These are phyloP conservation scores for Mortierella sp. DNA, from an alignment of 371 early-diverging fungal genomes.

Conservation along the genomic window DNA sequence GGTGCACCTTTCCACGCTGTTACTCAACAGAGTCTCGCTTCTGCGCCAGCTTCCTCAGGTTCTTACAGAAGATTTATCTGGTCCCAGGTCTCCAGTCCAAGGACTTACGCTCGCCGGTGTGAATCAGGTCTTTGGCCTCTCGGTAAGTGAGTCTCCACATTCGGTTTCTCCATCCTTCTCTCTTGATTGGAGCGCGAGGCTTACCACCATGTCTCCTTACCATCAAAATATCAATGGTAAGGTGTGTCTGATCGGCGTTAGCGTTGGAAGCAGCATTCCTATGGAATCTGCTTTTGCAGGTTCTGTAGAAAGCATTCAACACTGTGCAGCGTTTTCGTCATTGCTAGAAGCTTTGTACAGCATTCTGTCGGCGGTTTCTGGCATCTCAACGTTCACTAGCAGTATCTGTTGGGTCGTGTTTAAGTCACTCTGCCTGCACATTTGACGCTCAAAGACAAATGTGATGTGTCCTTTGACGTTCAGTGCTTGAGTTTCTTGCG, in stretches of 20 bases:
- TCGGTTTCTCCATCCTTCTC: conserved; percentile 28
- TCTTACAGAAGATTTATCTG: background rate
- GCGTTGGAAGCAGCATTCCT: conserved; percentile 29
- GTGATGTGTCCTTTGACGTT: conserved; percentile 49
- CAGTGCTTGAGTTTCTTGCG: conserved; percentile 33
- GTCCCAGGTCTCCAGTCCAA: conserved; percentile 22
- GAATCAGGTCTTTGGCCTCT: conserved; percentile 29
- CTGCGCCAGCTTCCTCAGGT: no score
- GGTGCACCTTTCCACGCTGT: no score
- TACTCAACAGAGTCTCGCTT: no score
- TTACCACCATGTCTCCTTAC: conserved; percentile 39
- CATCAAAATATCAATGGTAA: conserved; percentile 29
- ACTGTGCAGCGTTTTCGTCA: conserved; percentile 37
- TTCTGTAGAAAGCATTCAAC: conserved; percentile 28
- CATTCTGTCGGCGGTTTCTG: conserved; percentile 30
- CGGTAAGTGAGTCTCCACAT: conserved; percentile 35
- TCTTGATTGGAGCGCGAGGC: conserved; percentile 35
- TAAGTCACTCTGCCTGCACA: conserved; percentile 35
- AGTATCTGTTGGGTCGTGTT: conserved; percentile 35
- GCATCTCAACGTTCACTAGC: conserved; percentile 31
- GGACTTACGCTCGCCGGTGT: conserved; percentile 12
- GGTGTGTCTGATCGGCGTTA: conserved; percentile 31
- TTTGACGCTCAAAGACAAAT: conserved; percentile 33
- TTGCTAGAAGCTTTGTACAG: conserved; percentile 42
- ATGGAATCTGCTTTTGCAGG: conserved; percentile 28